A percentile compares a stretch with the other conserved stretches of the same genome.
phyloP scores from a whole-genome alignment of 2,329 filamentous ascomycete genomes.

The Neurospora sp. region DNA sequence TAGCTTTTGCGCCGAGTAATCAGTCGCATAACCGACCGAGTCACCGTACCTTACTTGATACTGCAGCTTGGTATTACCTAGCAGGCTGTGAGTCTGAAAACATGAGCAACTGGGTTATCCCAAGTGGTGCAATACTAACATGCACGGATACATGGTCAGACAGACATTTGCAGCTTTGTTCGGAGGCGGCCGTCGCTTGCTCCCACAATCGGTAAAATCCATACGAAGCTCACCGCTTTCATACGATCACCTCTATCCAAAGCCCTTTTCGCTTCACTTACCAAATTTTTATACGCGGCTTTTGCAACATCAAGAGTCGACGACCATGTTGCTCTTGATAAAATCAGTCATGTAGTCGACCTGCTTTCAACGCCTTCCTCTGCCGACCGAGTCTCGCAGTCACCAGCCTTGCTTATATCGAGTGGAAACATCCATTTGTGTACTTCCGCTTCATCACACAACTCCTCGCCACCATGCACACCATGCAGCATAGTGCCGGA shows the following conservation, averaged over 20 bases:
- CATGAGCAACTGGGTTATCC: neutral
- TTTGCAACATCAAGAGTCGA: neutral
- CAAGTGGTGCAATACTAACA: neutral
- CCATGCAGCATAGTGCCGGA: neutral
- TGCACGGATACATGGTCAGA: neutral
- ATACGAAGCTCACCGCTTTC: neutral
- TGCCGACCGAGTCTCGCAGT: neutral
- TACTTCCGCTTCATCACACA: neutral
- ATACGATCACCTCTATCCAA: neutral
- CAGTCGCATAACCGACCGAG: neutral
- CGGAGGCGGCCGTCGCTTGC: neutral
- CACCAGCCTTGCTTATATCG: neutral
- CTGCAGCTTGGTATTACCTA: neutral
- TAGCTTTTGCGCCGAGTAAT: neutral
- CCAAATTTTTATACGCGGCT: neutral
- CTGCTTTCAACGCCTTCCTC: neutral
- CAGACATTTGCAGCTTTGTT: neutral
- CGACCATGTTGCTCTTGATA: neutral
- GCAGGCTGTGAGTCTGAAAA: neutral
- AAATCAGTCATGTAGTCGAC: neutral
- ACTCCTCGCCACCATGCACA: neutral
- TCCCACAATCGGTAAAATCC: neutral
- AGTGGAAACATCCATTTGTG: neutral
- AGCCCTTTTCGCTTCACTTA: neutral
- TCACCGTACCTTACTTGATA: neutral